phyloP scores from a whole-genome alignment of 2,329 filamentous ascomycete genomes.

The Paraphoma sp. region DNA sequence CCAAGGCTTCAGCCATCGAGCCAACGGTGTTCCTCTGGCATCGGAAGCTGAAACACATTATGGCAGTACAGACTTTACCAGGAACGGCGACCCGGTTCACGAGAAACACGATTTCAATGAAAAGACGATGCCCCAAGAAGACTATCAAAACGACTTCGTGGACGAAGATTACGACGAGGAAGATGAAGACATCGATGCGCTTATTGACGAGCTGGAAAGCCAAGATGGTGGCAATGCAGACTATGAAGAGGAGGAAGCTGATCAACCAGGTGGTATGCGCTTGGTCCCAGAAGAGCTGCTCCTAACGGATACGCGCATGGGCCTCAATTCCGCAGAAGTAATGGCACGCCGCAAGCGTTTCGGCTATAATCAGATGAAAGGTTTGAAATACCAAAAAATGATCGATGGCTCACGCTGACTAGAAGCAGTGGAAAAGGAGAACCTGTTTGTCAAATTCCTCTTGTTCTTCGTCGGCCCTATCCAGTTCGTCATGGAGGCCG shows the following conservation, averaged over 20 bases:
- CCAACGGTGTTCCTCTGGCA: neutral
- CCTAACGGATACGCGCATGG: slow-evolving; percentile 74
- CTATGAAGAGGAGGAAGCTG: slow-evolving; percentile 67
- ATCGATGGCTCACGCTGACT: slow-evolving; percentile 13
- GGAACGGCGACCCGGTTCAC: neutral
- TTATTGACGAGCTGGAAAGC: slow-evolving; percentile 87
- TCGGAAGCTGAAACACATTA: neutral
- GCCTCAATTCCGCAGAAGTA: slow-evolving; percentile 77
- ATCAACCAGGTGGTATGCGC: slow-evolving; percentile 61
- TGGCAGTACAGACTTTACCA: neutral
- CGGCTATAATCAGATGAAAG: slow-evolving; percentile 86
- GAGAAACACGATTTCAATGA: slow-evolving; percentile 7
- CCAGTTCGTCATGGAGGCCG: slow-evolving; percentile 91
- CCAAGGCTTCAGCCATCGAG: neutral
- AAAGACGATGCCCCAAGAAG: slow-evolving; percentile 1
- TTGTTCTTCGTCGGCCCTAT: slow-evolving; percentile 87
- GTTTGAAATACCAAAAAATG: slow-evolving; percentile 11
- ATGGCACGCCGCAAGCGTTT: slow-evolving; percentile 69
- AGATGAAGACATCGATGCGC: slow-evolving; percentile 82
- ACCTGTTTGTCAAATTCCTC: slow-evolving; percentile 80
- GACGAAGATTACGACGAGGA: slow-evolving; percentile 69
- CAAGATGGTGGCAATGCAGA: slow-evolving; percentile 73
- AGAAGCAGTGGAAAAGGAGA: slow-evolving; percentile 77
- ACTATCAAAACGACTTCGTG: neutral
- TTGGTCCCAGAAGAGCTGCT: slow-evolving; percentile 76